Evolutionary conservation across 108 stramenopile species (phyloP).

Genomic region (Fragilaria crotonensis): DNA sequence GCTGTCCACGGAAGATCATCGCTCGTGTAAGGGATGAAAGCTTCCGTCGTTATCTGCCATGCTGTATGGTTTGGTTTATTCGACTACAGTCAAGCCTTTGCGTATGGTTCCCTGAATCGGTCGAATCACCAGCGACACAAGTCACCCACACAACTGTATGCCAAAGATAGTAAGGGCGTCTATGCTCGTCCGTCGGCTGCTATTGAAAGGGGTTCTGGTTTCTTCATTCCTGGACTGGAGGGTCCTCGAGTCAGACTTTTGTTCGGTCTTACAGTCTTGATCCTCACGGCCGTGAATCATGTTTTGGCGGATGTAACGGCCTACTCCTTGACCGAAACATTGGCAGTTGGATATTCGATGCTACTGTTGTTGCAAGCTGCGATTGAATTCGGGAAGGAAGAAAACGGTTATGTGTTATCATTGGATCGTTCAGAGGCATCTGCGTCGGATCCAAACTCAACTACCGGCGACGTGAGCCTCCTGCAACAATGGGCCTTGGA

Average conservation of each 20-base stretch:
- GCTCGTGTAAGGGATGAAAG: no score
- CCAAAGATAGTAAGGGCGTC: conserved; percentile 38
- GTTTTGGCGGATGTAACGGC: conserved; percentile 10
- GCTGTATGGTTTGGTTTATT: no score
- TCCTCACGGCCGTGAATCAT: conserved; percentile 43
- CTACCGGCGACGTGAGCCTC: not conserved
- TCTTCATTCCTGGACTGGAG: conserved; percentile 93
- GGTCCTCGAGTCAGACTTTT: conserved; percentile 74
- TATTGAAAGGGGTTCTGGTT: conserved; percentile 90
- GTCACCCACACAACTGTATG: conserved; percentile 1
- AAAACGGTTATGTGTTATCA: conserved; percentile 9
- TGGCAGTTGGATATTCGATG: conserved; percentile 44
- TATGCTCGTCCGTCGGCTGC: conserved; percentile 90
- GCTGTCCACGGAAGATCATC: no score
- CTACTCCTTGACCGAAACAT: conserved; percentile 22
- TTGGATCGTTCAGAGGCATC: conserved; percentile 4
- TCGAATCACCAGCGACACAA: no score
- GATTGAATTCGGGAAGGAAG: conserved; percentile 60
- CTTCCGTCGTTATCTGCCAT: no score
- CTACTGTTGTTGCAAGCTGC: conserved; percentile 65
- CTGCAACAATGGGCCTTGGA: conserved; percentile 15
- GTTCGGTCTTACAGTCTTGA: conserved; percentile 49
- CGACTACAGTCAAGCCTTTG: no score
- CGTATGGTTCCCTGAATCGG: no score
- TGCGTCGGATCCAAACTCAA: not conserved